Base-by-base conservation (phyloP, 2,329 filamentous ascomycete species). In the Penicillium frequentans region DNA sequence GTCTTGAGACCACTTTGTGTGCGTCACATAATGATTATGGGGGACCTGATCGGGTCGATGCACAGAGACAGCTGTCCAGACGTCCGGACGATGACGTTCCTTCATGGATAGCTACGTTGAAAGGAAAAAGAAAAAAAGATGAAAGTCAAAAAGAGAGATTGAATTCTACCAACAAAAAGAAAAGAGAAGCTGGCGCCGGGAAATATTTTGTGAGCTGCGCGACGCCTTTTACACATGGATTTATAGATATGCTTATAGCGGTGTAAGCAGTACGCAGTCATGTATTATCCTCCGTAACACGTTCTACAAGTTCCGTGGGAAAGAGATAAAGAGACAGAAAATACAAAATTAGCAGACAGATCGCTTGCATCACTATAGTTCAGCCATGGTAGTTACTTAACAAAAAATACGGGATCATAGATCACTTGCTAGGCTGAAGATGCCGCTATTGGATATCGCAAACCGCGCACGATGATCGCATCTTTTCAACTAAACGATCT, bases 401-500 rank as follows among this genome's bases (percentile, higher is more conserved):
- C 16, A 13, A 42, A 23, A 23, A 39, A n/a, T 16, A 39, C 13
- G 33, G 14, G n/a, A 39, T 14, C 6, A 23, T 31, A 26, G 13
- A 8, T 24, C 31, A 33, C 31, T 26, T 16, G 23, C 11, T 37
- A 8, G 13, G 23, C 10, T 7, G 14, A 7, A 42, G 6, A n/a
- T 33, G 21, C 43, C 21, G 39, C 50, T 44, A 67, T 67, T 65
- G 64, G 64, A 55, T 24, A 13, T 10, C 31, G 55, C 55, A 67
- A 67, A 65, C 55, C 50, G 55, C 64, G 57, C 64, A 64, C 27
- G 55, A 59, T 39, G 50, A 56, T 56, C 54, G 33, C 21, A n/a
- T 21, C 39, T 52, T 21, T 23, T 23, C 27, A 8, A 27, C 19
- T 33, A 42, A 5, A 49, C 11, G 16, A 23, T 29, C 16, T 11